phyloP scores from a whole-genome alignment of 2,329 filamentous ascomycete genomes.

The Curvularia sp. region DNA sequence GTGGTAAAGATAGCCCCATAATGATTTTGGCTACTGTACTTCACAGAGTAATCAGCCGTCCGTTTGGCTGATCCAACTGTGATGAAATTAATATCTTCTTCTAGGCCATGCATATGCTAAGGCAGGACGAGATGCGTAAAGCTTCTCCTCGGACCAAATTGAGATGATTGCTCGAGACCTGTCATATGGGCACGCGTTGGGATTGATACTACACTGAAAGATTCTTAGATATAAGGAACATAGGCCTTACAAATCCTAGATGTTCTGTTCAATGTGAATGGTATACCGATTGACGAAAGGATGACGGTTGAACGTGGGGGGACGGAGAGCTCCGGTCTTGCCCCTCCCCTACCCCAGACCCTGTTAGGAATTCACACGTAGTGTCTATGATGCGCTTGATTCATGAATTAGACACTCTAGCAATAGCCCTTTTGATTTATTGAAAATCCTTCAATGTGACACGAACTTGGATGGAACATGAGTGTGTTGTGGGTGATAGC shows the following conservation, averaged over 20 bases:
- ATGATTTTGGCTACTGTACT: background rate
- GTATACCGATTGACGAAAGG: background rate
- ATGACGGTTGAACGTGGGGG: background rate
- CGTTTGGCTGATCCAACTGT: background rate
- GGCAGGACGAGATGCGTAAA: background rate
- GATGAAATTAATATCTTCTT: background rate
- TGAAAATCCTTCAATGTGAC: no score
- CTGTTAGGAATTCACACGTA: background rate
- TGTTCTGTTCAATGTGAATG: background rate
- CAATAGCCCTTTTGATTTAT: no score
- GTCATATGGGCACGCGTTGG: background rate
- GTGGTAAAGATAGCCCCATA: no score
- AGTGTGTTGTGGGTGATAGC: no score
- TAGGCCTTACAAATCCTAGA: background rate
- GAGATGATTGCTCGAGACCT: background rate
- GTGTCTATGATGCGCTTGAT: background rate
- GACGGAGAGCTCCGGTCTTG: background rate
- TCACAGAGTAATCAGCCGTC: background rate
- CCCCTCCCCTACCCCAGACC: background rate
- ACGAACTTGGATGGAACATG: no score
- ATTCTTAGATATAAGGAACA: background rate
- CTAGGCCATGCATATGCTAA: background rate
- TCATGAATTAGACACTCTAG: no score
- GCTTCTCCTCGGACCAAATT: background rate
- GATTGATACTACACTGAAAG: background rate